A percentile compares a stretch with the other conserved stretches of the same genome.
These are phyloP conservation scores for Chrysoporthe deuterocubensis DNA, from an alignment of 2,329 filamentous ascomycete genomes.

Conservation along the genomic window DNA sequence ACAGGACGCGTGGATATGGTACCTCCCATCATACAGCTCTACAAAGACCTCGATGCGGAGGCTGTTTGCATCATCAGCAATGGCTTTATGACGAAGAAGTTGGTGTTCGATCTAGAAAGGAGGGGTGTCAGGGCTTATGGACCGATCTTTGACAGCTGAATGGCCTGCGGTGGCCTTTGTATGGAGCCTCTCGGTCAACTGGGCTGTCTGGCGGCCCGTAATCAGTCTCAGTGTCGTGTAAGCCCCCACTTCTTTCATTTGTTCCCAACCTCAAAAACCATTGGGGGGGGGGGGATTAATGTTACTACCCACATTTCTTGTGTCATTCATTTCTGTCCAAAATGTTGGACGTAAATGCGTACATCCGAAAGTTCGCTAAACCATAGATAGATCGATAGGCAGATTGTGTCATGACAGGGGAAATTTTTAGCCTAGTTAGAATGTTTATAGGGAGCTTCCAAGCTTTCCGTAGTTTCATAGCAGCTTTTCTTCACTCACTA, in stretches of 20 bases:
- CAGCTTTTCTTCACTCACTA: no score
- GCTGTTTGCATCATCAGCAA: constrained; percentile 43
- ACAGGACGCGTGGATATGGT: constrained; percentile 39
- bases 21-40: constrained; percentile 34
- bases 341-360: not conserved
- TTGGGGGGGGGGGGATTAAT: not conserved
- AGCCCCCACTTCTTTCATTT: not conserved
- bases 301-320: not conserved
- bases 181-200: not conserved
- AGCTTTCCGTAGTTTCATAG: no score
- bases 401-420: not conserved
- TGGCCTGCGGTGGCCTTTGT: no score
- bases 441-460: no score
- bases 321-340: not conserved
- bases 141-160: constrained; percentile 41
- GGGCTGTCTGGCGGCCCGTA: not conserved
- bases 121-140: constrained; percentile 41
- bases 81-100: constrained; percentile 36
- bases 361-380: not conserved
- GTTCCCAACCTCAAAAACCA: not conserved
- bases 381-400: not conserved
- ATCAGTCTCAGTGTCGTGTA: not conserved
- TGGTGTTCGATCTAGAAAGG: constrained; percentile 39
- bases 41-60: constrained; percentile 36
- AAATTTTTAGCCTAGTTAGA: no score